Evolutionary conservation across 768 basidiomycete species (phyloP).

Genomic region (Suillus sp.): DNA sequence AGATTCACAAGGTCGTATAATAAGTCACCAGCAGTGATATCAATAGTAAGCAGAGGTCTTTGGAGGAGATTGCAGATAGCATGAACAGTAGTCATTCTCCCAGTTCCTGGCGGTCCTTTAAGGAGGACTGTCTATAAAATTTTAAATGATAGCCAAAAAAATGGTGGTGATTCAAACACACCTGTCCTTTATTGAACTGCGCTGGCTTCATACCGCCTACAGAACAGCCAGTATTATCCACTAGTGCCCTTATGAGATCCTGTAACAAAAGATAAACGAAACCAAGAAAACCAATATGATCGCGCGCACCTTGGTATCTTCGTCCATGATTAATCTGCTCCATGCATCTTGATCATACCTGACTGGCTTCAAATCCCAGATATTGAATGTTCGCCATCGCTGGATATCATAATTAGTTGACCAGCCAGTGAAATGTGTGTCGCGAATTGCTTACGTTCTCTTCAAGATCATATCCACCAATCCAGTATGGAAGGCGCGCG

Average conservation of each 20-base stretch:
- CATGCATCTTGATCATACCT: neutral
- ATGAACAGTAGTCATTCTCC: conserved; percentile 1
- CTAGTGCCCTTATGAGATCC: conserved; percentile 1
- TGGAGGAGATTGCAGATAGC: conserved; percentile 2
- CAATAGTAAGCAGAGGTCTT: conserved; percentile 1
- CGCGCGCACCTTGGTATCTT: neutral
- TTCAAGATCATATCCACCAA: conserved; percentile 6
- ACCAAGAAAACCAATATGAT: neutral
- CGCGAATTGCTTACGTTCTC: neutral
- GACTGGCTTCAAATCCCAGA: conserved; percentile 1
- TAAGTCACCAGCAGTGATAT: neutral
- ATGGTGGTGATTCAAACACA: neutral
- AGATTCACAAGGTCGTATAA: neutral
- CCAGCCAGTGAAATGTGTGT: neutral
- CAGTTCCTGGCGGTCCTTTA: conserved; percentile 3
- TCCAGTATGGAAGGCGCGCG: conserved; percentile 3
- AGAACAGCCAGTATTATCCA: conserved; percentile 3
- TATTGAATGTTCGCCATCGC: conserved; percentile 1
- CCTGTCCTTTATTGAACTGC: neutral
- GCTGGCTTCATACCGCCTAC: neutral
- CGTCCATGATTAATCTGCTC: neutral
- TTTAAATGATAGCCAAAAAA: neutral
- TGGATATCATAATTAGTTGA: neutral
- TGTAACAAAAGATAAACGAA: neutral
- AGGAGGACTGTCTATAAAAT: neutral